These are phyloP conservation scores for Sugiyamaella boreocaroliniensis DNA, from an alignment of 805 yeast species.

Conservation along the genomic window DNA sequence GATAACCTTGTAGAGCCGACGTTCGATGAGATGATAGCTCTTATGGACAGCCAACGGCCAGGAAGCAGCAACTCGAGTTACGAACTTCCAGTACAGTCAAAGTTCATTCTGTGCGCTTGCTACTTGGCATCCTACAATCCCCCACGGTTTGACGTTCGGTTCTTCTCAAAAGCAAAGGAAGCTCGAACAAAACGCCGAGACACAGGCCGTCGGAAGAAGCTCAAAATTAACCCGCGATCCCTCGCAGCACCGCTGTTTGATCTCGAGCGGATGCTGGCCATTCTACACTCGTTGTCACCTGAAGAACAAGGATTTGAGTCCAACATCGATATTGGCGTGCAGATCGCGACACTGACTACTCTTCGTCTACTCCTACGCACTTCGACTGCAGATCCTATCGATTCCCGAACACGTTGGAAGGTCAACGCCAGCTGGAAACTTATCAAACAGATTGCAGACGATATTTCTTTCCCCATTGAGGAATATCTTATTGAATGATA, in stretches of 20 bases:
- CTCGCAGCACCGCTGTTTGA: slow-evolving; percentile 70
- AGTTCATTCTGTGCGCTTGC: slow-evolving; percentile 71
- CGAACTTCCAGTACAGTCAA: slow-evolving; percentile 55
- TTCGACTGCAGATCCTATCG: slow-evolving; percentile 46
- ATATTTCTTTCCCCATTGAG: slow-evolving; percentile 58
- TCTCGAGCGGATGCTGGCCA: slow-evolving; percentile 73
- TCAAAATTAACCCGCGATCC: slow-evolving; percentile 51
- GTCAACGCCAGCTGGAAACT: slow-evolving; percentile 67
- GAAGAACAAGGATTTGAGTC: slow-evolving; percentile 33
- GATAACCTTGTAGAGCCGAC: slow-evolving; percentile 16
- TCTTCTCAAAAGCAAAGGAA: slow-evolving; percentile 59
- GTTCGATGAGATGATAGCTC: slow-evolving; percentile 5
- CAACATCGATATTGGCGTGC: slow-evolving; percentile 36
- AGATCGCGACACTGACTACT: slow-evolving; percentile 53
- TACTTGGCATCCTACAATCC: slow-evolving; percentile 76
- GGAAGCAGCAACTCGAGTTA: slow-evolving; percentile 12
- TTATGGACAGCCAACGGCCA: slow-evolving; percentile 5
- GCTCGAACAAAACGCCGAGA: slow-evolving; percentile 35
- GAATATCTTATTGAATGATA: slow-evolving; percentile 44
- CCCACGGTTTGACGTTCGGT: slow-evolving; percentile 58
- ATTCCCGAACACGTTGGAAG: slow-evolving; percentile 69
- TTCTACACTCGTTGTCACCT: slow-evolving; percentile 61
- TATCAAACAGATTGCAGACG: slow-evolving; percentile 52
- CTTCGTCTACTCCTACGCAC: slow-evolving; percentile 44
- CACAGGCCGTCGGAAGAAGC: slow-evolving; percentile 38